Evolutionary conservation across 768 basidiomycete genomes (phyloP).

Genomic region (Butyriboletus loyo): DNA sequence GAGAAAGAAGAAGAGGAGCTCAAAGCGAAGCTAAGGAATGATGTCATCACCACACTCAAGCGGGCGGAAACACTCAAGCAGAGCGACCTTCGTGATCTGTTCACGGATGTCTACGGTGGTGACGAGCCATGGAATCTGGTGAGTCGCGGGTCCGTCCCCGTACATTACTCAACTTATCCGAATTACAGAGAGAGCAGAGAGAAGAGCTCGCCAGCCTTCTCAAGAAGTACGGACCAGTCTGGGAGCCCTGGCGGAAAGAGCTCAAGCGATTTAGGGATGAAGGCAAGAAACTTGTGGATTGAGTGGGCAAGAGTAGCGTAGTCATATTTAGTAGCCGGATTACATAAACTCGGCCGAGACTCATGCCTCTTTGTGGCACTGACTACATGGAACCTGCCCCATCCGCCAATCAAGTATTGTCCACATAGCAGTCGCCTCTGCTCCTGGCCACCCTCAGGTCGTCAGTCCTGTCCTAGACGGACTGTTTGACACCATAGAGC

Average conservation of each 20-base stretch:
- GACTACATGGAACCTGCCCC: slow-evolving; percentile 15
- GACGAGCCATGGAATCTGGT: slow-evolving; percentile 84
- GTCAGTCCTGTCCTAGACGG: slow-evolving; percentile 19
- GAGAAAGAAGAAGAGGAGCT: slow-evolving; percentile 68
- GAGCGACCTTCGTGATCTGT: slow-evolving; percentile 72
- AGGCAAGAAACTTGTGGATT: slow-evolving; percentile 55
- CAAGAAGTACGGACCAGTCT: slow-evolving; percentile 81
- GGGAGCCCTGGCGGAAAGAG: slow-evolving; percentile 85
- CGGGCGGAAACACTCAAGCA: slow-evolving; percentile 69
- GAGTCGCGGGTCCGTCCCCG: slow-evolving; percentile 30
- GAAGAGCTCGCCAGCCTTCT: slow-evolving; percentile 71
- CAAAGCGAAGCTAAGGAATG: slow-evolving; percentile 62
- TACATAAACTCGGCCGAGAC: too few species aligned
- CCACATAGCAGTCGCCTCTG: neutral
- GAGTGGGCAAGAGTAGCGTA: too few species aligned
- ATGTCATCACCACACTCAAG: slow-evolving; percentile 77
- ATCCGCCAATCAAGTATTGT: slow-evolving; percentile 16
- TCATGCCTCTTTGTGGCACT: slow-evolving; percentile 8
- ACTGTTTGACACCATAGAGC: slow-evolving; percentile 12
- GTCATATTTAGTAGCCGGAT: too few species aligned
- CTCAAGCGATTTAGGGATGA: slow-evolving; percentile 70
- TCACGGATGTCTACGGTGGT: slow-evolving; percentile 85
- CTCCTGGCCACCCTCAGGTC: slow-evolving; percentile 4
- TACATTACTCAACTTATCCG: neutral
- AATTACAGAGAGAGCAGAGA: slow-evolving; percentile 71